phyloP scores from a whole-genome alignment of 1,139 yeast species.

The Yamadazyma spencermartinsiae region DNA sequence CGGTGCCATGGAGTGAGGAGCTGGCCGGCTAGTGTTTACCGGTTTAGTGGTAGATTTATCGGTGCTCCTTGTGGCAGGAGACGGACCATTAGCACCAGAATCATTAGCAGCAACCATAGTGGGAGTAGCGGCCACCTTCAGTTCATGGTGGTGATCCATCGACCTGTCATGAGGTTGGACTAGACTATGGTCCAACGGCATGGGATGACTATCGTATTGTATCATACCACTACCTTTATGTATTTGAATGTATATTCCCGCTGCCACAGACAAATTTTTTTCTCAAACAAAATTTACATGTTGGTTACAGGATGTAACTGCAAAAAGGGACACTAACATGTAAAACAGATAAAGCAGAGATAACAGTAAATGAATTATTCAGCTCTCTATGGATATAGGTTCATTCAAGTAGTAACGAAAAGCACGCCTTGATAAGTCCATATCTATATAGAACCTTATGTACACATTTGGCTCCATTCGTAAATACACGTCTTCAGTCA shows the following conservation, averaged over 20 bases:
- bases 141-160: background rate
- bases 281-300: background rate
- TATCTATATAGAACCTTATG: too few relatives aligned
- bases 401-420: too few relatives aligned
- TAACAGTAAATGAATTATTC: too few relatives aligned
- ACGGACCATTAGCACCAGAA: background rate
- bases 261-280: constrained; percentile 1
- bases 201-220: constrained; percentile 3
- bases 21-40: too few relatives aligned
- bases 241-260: background rate
- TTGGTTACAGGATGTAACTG: background rate
- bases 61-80: background rate
- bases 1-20: background rate
- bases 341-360: too few relatives aligned
- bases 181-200: background rate
- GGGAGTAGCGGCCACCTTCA: background rate
- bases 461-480: too few relatives aligned
- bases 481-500: too few relatives aligned
- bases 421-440: too few relatives aligned
- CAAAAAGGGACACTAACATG: background rate
- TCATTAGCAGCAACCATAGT: background rate
- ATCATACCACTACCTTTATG: constrained; percentile 2
- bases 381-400: background rate
- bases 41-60: background rate
- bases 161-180: background rate